phyloP scores from a whole-genome alignment of 2,329 filamentous ascomycete species.

The Talaromyces funiculosus region DNA sequence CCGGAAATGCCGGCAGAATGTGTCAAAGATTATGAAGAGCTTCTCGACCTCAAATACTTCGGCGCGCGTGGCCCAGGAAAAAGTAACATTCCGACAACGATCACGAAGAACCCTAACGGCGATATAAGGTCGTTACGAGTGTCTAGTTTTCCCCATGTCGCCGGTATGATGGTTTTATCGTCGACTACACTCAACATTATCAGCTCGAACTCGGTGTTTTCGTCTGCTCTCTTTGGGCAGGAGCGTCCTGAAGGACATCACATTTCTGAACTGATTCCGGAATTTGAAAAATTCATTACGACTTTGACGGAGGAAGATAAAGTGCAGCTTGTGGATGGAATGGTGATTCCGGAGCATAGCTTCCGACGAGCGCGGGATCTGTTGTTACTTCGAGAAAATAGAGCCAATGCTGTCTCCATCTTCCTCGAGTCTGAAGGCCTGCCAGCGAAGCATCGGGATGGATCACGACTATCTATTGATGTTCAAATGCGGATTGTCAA shows the following conservation, averaged over 20 bases:
- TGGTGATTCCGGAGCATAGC: slow-evolving; percentile 92
- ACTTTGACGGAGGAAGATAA: slow-evolving; percentile 83
- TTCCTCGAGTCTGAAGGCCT: slow-evolving; percentile 83
- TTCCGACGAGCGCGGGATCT: slow-evolving; percentile 85
- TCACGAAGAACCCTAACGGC: slow-evolving; percentile 62
- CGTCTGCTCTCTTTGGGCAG: slow-evolving; percentile 84
- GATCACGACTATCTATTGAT: slow-evolving; percentile 86
- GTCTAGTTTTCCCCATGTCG: slow-evolving; percentile 94
- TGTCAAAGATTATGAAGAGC: slow-evolving; percentile 65
- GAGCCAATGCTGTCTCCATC: slow-evolving; percentile 67
- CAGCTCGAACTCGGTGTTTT: slow-evolving; percentile 93
- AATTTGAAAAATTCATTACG: slow-evolving; percentile 76
- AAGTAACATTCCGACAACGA: slow-evolving; percentile 76
- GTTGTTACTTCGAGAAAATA: slow-evolving; percentile 75
- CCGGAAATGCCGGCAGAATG: slow-evolving; percentile 72
- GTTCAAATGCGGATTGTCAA: slow-evolving; percentile 95
- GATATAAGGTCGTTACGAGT: slow-evolving; percentile 66
- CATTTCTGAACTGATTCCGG: slow-evolving; percentile 75
- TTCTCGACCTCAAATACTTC: slow-evolving; percentile 69
- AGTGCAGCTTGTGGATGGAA: slow-evolving; percentile 78
- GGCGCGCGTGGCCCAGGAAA: slow-evolving; percentile 73
- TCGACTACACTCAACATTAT: slow-evolving; percentile 71
- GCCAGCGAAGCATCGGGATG: slow-evolving; percentile 80
- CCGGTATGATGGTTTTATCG: slow-evolving; percentile 90
- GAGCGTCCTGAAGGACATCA: slow-evolving; percentile 73